Percentiles rank a stretch among this genome's conserved stretches.
Conservation (phyloP, 345 rosid species). For the Gossypioides kirkii region DNA sequence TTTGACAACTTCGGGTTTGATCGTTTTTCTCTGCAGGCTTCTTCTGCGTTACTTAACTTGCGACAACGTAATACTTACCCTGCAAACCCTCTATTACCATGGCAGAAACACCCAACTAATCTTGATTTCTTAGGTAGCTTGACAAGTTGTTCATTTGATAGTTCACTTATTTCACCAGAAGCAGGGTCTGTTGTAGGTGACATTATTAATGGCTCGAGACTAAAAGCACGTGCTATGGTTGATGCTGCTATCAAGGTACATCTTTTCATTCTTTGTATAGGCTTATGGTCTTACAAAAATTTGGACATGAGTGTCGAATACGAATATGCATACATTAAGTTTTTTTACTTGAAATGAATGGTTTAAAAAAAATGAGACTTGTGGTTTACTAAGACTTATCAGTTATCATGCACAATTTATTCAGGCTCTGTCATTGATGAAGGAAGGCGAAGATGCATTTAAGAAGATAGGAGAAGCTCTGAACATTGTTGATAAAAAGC, state of each 20-base stretch:
- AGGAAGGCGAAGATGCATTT: slow-evolving; percentile 76
- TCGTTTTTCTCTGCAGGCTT: slow-evolving; percentile 37
- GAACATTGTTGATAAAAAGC: slow-evolving; percentile 47
- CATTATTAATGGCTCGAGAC: slow-evolving; percentile 61
- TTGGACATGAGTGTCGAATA: not conserved
- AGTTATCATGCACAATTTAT: slow-evolving; percentile 15
- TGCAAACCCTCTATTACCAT: slow-evolving; percentile 31
- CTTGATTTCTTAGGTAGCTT: slow-evolving; percentile 20
- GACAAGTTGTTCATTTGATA: slow-evolving; percentile 27
- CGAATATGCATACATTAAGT: not conserved
- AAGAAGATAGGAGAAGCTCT: slow-evolving; percentile 60
- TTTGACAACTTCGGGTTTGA: slow-evolving; percentile 15
- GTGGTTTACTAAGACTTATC: not conserved
- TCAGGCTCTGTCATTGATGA: slow-evolving; percentile 68
- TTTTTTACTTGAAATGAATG: not conserved
- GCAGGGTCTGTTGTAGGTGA: slow-evolving; percentile 54
- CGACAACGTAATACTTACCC: slow-evolving; percentile 36
- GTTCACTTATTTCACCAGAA: slow-evolving; percentile 43
- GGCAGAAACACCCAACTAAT: slow-evolving; percentile 37
- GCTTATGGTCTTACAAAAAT: not conserved
- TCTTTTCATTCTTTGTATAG: not conserved
- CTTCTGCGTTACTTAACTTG: slow-evolving; percentile 38
- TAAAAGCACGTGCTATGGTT: slow-evolving; percentile 72
- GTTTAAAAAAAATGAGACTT: not conserved
- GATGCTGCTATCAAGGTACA: slow-evolving; percentile 84